Conservation (phyloP, 2,329 filamentous ascomycete genomes). For the Neoarthrinium moseri region DNA sequence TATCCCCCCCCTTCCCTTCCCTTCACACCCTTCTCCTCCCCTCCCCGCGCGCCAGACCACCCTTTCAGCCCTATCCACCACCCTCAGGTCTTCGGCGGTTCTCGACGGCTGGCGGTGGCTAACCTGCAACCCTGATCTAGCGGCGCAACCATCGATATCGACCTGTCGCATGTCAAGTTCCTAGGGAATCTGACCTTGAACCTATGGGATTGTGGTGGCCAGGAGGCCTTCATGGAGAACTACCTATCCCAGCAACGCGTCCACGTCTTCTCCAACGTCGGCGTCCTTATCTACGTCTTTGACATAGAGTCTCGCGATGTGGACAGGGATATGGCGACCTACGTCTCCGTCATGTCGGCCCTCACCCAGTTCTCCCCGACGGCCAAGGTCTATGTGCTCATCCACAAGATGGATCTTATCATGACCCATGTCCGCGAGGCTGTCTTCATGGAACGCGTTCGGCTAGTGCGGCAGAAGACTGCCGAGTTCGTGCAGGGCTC, state of each 20-base stretch:
- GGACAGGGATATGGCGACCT: slow-evolving; percentile 88
- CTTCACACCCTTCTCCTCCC: neutral
- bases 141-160: slow-evolving; percentile 96
- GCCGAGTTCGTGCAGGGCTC: slow-evolving; percentile 47
- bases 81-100: slow-evolving; percentile 1
- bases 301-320: slow-evolving; percentile 96
- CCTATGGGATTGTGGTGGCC: slow-evolving; percentile 97
- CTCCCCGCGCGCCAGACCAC: neutral
- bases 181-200: slow-evolving; percentile 96
- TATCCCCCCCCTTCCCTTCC: neutral
- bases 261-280: slow-evolving; percentile 95
- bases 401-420: slow-evolving; percentile 99
- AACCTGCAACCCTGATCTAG: slow-evolving; percentile 27
- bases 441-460: slow-evolving; percentile 81
- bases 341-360: slow-evolving; percentile 85
- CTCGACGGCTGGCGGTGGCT: neutral
- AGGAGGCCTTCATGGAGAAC: slow-evolving; percentile 98
- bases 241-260: slow-evolving; percentile 94
- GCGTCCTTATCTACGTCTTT: slow-evolving; percentile 98
- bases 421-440: slow-evolving; percentile 74
- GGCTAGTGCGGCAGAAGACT: slow-evolving; percentile 74
- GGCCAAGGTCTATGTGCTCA: slow-evolving; percentile 88
- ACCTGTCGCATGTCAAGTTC: slow-evolving; percentile 98
- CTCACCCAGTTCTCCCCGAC: slow-evolving; percentile 78
- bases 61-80: neutral